phyloP scores from a whole-genome alignment of 106 monocot species.

The Acorus calamus region DNA sequence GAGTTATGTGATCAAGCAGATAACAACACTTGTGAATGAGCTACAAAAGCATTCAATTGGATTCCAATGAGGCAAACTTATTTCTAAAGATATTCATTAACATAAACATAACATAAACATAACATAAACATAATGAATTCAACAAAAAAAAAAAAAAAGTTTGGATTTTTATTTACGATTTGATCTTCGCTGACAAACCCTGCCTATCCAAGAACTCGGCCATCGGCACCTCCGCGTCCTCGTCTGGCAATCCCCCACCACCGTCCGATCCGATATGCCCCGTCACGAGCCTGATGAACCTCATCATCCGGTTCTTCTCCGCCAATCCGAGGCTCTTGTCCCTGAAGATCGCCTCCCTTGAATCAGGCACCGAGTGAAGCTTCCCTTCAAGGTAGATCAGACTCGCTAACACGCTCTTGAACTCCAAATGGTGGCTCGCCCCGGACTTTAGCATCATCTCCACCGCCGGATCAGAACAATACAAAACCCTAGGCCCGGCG shows the following conservation, averaged over 20 bases:
- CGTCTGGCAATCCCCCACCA: background rate
- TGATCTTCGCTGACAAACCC: constrained; percentile 59
- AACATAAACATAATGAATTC: no score
- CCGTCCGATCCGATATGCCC: constrained; percentile 30
- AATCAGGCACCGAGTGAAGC: constrained; percentile 65
- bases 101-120: no score
- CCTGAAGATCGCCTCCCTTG: constrained; percentile 78
- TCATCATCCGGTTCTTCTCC: constrained; percentile 77
- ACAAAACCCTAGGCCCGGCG: constrained; percentile 62
- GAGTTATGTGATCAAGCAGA: background rate
- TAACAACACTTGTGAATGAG: background rate
- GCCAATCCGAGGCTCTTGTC: constrained; percentile 51
- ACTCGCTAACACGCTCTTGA: constrained; percentile 73
- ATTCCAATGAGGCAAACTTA: no score
- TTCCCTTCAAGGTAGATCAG: constrained; percentile 69
- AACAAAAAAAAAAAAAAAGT: no score
- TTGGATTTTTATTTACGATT: constrained; percentile 22
- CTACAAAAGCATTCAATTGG: background rate
- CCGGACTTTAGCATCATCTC: constrained; percentile 74
- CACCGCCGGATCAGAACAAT: constrained; percentile 70
- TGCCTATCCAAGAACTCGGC: constrained; percentile 67
- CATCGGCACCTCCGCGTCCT: constrained; percentile 51
- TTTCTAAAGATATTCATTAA: no score
- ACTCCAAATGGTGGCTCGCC: constrained; percentile 81
- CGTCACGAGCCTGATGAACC: constrained; percentile 64